A percentile compares a stretch with the other conserved stretches of the same genome.
These are phyloP conservation scores for Quercus ilex DNA, from an alignment of 306 rosid species.

Conservation along the genomic window DNA sequence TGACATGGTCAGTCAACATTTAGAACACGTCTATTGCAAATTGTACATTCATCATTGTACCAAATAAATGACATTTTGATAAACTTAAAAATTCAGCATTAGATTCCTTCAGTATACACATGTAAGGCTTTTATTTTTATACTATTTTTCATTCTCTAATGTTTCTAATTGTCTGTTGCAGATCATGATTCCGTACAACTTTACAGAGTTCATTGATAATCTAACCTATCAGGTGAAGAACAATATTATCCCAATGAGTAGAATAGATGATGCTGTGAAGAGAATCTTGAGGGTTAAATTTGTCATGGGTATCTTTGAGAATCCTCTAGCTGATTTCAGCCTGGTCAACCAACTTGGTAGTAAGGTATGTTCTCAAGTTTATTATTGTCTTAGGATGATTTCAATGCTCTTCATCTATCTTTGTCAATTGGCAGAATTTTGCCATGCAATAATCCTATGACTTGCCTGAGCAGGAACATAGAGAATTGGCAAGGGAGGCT, in stretches of 20 bases:
- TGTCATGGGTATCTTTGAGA: constrained; percentile 78
- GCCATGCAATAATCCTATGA: background rate
- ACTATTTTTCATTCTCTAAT: background rate
- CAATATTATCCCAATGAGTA: constrained; percentile 59
- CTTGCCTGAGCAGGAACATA: constrained; percentile 63
- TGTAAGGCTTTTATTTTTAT: background rate
- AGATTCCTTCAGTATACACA: background rate
- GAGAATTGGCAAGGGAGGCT: constrained; percentile 89
- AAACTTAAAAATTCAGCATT: background rate
- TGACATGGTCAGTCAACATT: constrained; percentile 61
- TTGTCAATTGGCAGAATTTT: background rate
- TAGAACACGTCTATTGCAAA: too few species aligned
- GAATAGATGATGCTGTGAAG: constrained; percentile 79
- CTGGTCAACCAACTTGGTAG: constrained; percentile 64
- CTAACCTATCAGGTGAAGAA: constrained; percentile 60
- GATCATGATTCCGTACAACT: constrained; percentile 73
- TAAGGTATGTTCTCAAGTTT: constrained; percentile 39
- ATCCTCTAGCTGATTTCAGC: constrained; percentile 69
- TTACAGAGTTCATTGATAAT: constrained; percentile 48
- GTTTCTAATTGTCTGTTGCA: constrained; percentile 23
- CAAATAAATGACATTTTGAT: background rate
- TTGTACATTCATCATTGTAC: too few species aligned
- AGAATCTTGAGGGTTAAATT: constrained; percentile 78
- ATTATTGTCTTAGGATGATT: background rate
- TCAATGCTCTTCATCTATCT: background rate